Conservation (phyloP, 768 basidiomycete genomes). For the Ramaria rubella region DNA sequence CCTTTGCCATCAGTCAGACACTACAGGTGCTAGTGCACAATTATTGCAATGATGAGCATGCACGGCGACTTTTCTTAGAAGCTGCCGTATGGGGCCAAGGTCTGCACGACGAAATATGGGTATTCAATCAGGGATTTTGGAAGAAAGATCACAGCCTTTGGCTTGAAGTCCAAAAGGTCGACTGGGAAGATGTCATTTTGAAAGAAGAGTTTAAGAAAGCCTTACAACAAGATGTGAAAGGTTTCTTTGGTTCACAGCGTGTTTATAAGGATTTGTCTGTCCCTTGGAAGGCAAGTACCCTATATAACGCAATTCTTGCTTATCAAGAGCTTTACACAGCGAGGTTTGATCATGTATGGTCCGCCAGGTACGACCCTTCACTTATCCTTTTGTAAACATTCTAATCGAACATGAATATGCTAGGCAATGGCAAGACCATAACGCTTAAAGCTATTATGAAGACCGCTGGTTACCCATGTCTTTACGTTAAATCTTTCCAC, state of each 20-base stretch:
- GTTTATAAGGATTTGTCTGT: conserved; percentile 70
- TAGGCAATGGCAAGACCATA: conserved; percentile 82
- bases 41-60: conserved; percentile 44
- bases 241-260: conserved; percentile 71
- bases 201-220: conserved; percentile 60
- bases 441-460: conserved; percentile 80
- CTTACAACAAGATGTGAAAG: conserved; percentile 67
- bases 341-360: conserved; percentile 77
- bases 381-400: not conserved
- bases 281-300: conserved; percentile 67
- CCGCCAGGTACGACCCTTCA: conserved; percentile 49
- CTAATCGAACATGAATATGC: not conserved
- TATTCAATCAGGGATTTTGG: conserved; percentile 71
- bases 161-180: conserved; percentile 52
- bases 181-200: conserved; percentile 72
- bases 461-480: conserved; percentile 56
- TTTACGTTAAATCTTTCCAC: conserved; percentile 80
- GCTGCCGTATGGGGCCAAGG: conserved; percentile 46
- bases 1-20: conserved; percentile 14
- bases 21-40: conserved; percentile 54
- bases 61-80: conserved; percentile 45
- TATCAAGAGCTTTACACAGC: conserved; percentile 32
- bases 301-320: not conserved
- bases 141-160: conserved; percentile 54
- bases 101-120: conserved; percentile 67